Conservation (phyloP, 352 stramenopile species). For the Phytophthora rubi region DNA sequence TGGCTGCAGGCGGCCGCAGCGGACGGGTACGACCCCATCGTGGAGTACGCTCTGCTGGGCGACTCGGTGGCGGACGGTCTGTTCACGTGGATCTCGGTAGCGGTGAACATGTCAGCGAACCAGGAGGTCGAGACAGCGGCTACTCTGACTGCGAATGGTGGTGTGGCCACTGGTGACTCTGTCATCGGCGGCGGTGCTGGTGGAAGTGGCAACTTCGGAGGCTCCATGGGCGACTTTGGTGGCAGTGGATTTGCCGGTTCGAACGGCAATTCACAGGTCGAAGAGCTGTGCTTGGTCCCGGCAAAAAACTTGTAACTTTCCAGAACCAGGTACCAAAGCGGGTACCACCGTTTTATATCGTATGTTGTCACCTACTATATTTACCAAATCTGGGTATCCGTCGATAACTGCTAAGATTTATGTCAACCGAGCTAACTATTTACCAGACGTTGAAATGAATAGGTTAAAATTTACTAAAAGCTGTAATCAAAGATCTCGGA, state of each 20-base stretch:
- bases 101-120: conserved; percentile 18
- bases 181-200: conserved; percentile 21
- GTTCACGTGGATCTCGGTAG: conserved; percentile 32
- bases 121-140: conserved; percentile 16
- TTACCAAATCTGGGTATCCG: too few relatives aligned
- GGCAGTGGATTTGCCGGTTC: conserved; percentile 17
- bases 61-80: conserved; percentile 29
- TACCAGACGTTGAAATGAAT: too few relatives aligned
- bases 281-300: too few relatives aligned
- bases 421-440: too few relatives aligned
- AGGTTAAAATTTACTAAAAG: too few relatives aligned
- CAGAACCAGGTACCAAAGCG: too few relatives aligned
- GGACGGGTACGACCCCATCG: conserved; percentile 32
- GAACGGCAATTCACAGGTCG: not conserved
- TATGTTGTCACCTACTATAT: too few relatives aligned
- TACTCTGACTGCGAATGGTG: conserved; percentile 16
- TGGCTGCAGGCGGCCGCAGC: conserved; percentile 21
- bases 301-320: not conserved
- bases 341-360: too few relatives aligned
- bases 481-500: too few relatives aligned
- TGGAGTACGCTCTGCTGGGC: conserved; percentile 26
- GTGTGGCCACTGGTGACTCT: conserved; percentile 16
- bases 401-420: too few relatives aligned
- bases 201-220: conserved; percentile 20
- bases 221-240: conserved; percentile 24